These are phyloP conservation scores for Colletotrichum orbiculare DNA, from an alignment of 2,329 filamentous ascomycete genomes.

Conservation along the genomic window DNA sequence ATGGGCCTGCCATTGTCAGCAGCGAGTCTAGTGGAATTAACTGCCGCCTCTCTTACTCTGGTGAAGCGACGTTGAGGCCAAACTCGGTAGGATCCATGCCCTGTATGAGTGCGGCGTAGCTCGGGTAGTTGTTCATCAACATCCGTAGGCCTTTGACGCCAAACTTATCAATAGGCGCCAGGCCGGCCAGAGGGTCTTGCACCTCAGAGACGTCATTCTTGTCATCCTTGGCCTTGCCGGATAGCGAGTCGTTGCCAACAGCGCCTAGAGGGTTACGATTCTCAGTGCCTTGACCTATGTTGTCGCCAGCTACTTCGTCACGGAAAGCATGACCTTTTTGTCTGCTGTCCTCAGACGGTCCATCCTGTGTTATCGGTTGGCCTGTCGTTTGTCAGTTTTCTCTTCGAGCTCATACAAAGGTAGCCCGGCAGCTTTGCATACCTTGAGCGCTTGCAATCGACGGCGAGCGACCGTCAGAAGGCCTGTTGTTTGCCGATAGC, in stretches of 20 bases:
- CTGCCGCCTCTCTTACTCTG: constrained; percentile 60
- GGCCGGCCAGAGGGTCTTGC: constrained; percentile 69
- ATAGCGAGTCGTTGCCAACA: constrained; percentile 57
- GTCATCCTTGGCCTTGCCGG: constrained; percentile 55
- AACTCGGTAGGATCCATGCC: constrained; percentile 69
- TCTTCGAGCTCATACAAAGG: too few species aligned
- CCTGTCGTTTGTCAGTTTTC: constrained; percentile 13
- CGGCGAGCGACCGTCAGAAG: constrained; percentile 61
- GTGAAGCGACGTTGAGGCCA: constrained; percentile 67
- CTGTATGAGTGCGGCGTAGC: constrained; percentile 70
- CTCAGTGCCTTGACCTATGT: constrained; percentile 46
- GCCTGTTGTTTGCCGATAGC: constrained; percentile 68
- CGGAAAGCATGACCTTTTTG: constrained; percentile 58
- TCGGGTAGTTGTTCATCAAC: constrained; percentile 72
- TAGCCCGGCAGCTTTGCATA: constrained; percentile 38
- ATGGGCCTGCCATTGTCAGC: constrained; percentile 56
- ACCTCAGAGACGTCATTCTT: constrained; percentile 54
- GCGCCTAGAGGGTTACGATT: constrained; percentile 56
- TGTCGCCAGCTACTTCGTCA: constrained; percentile 55
- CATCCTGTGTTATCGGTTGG: constrained; percentile 56
- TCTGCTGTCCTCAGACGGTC: constrained; percentile 54
- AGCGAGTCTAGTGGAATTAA: not conserved
- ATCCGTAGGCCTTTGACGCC: constrained; percentile 72
- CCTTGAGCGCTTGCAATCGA: constrained; percentile 48
- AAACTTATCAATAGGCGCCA: constrained; percentile 73